Base-by-base conservation (phyloP, 768 basidiomycete species). In the Lentinus brumalis region DNA sequence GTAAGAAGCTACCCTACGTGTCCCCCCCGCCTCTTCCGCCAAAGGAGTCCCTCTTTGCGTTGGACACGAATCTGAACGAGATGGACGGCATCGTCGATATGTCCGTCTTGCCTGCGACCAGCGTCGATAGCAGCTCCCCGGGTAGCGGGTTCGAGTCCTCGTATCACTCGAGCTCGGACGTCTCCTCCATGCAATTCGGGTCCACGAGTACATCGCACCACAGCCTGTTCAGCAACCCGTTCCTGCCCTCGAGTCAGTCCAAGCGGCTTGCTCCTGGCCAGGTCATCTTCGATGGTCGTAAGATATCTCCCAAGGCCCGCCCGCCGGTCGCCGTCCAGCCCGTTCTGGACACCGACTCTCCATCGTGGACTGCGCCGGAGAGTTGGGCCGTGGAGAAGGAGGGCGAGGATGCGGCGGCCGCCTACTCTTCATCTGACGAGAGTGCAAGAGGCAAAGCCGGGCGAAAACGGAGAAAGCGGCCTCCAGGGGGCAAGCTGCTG, bases 1-100 rank as follows among this genome's bases (percentile, higher is more conserved):
- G 76, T 62, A 74, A 73, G 53, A 71, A 64, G 67, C 54, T 50
- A 26, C 65, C 63, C 14, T 53, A 70, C 62, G 54, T 66, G 63
- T 66, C 76, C 61, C 67, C 73, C 60, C 69, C 73, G 31, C 71
- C 75, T 0, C 72, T 76, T 0, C 69, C 71, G 38, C 75, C 75
- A 45, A 67, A 72, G 21, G 70, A 70, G 46, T 72, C 70, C 14
- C 74, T 77, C 39, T 78, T 84, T 59, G 75, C 73, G 26, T 81
- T 91, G 45, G 89, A 92, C 71, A 84, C 83, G 18, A 83, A 94
- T 70, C 71, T 92, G 46, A 82, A 88, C 10, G 75, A 83, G 53
- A 94, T 97, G 83, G 88, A 91, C 41, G 95, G 89, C 6, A 94
- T 97, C 69, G 77, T 96, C 62, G 79, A 94, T 71, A 74, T 77